A percentile compares a stretch with the other conserved stretches of the same genome.
phyloP scores from a whole-genome alignment of 805 yeast genomes.

The Candida ovalis region DNA sequence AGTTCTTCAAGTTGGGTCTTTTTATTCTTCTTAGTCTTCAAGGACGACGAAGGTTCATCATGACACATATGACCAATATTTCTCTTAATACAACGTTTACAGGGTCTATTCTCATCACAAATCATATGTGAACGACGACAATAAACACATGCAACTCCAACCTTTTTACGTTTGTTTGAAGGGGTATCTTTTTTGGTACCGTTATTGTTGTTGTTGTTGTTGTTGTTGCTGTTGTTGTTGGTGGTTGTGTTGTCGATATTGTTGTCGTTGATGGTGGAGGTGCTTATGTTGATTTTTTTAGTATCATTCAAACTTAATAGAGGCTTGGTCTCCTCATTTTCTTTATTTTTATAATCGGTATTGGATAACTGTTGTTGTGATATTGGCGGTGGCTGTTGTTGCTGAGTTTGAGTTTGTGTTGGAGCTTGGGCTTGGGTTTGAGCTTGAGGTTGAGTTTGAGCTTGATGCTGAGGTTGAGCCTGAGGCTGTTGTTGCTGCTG shows the following conservation, averaged over 20 bases:
- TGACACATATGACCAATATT: constrained; percentile 86
- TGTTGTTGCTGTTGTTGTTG: neutral
- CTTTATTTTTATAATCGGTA: neutral
- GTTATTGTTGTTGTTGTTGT: neutral
- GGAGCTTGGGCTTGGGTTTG: no score
- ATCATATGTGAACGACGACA: constrained; percentile 94
- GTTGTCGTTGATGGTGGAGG: neutral
- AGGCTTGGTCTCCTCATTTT: neutral
- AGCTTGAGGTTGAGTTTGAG: no score
- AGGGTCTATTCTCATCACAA: constrained; percentile 76
- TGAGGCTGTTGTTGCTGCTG: no score
- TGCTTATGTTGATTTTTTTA: no score
- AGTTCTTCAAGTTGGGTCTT: constrained; percentile 3
- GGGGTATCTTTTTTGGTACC: neutral
- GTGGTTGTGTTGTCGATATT: neutral
- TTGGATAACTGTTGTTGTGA: no score
- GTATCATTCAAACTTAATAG: no score
- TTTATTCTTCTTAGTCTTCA: constrained; percentile 35
- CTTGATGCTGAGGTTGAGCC: no score
- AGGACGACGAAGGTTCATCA: constrained; percentile 51
- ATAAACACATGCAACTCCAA: constrained; percentile 75
- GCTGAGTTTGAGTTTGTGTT: no score
- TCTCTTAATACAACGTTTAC: constrained; percentile 79
- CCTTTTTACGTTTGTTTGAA: constrained; percentile 41
- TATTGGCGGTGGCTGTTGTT: no score